These are phyloP conservation scores for Phlyctochytrium arcticum DNA, from an alignment of 192 early-diverging fungal species.

Conservation along the genomic window DNA sequence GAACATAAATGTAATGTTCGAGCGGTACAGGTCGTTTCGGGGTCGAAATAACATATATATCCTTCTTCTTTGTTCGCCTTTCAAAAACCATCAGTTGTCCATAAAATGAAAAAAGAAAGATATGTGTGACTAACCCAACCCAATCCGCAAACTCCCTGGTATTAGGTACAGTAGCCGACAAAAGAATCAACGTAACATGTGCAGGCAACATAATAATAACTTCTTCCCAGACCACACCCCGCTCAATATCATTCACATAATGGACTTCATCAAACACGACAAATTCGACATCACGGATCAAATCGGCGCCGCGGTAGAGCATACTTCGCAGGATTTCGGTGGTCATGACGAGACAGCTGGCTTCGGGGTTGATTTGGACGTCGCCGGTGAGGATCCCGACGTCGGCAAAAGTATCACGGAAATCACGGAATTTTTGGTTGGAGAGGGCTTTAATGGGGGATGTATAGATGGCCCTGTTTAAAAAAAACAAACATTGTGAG, in stretches of 20 bases:
- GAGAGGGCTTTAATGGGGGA: constrained; percentile 98
- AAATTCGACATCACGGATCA: constrained; percentile 97
- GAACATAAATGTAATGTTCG: constrained; percentile 87
- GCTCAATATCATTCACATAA: constrained; percentile 93
- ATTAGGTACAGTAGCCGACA: constrained; percentile 97
- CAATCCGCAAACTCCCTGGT: constrained; percentile 98
- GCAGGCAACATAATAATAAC: constrained; percentile 98
- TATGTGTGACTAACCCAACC: constrained; percentile 73
- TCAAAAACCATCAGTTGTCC: too few species aligned
- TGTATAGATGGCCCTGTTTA: constrained; percentile 81
- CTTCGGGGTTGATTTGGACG: constrained; percentile 93
- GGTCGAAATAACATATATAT: constrained; percentile 97
- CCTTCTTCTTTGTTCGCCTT: constrained; percentile 91
- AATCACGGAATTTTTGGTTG: constrained; percentile 98
- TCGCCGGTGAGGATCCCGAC: constrained; percentile 98
- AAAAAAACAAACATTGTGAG: not conserved
- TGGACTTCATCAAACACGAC: constrained; percentile 99
- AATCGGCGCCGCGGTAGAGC: constrained; percentile 95
- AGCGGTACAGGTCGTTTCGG: constrained; percentile 88
- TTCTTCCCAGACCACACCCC: constrained; percentile 99
- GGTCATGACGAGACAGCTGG: constrained; percentile 97
- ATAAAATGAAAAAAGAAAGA: not conserved
- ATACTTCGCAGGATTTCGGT: constrained; percentile 97
- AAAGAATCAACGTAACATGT: constrained; percentile 89
- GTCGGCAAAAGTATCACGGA: constrained; percentile 79